Base-by-base conservation (phyloP, 495 filamentous ascomycete species). In the Penicillium simplicissimum region DNA sequence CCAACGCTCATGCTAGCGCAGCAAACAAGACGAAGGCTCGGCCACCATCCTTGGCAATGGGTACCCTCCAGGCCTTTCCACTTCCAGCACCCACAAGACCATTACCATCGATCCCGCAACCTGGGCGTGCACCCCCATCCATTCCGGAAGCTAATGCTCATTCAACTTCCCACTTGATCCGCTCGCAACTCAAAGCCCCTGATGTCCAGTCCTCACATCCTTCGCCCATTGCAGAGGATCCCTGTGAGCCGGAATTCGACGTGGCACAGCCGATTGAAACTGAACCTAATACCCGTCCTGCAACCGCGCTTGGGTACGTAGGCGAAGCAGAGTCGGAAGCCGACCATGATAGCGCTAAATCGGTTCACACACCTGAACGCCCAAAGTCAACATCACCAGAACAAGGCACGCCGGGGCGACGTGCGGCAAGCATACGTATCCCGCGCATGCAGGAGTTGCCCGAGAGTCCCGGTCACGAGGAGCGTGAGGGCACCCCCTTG, bases 11-110 rank as follows among this genome's bases (percentile, higher is more conserved):
- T 23, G 58, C 42, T 23, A 49, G 25, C 19, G 9, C 60, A 3
- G 55, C 63, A 21, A 47, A 34, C 13, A 66, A 67, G 59, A 55
- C 14, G 36, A 62, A 52, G 17, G 36, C 64, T 47, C 72, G 71
- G 28, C 67, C 70, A 7, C 42, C 64, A 2, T 74, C 76, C 0
- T 52, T 74, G 28, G 67, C 72, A 0, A 61, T 74, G 62, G 67
- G 68, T 23, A 65, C 75, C 0, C 67, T 79, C 17, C 60, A 76
- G 35, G 71, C 74, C 17, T 79, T 79, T 36, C 76, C 76, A 56
- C 67, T 78, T 4, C 76, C 76, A 8, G 75, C 75, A 47, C 76
- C 76, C 9, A 76, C 67, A 19, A 69, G 59, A 25, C 74, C 76
- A 11, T 42, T 79, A 7, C 76, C 76, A 56, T 71, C 68, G 8